These are phyloP conservation scores for Aspergillus awamori DNA, from an alignment of 2,329 filamentous ascomycete species.

Conservation along the genomic window DNA sequence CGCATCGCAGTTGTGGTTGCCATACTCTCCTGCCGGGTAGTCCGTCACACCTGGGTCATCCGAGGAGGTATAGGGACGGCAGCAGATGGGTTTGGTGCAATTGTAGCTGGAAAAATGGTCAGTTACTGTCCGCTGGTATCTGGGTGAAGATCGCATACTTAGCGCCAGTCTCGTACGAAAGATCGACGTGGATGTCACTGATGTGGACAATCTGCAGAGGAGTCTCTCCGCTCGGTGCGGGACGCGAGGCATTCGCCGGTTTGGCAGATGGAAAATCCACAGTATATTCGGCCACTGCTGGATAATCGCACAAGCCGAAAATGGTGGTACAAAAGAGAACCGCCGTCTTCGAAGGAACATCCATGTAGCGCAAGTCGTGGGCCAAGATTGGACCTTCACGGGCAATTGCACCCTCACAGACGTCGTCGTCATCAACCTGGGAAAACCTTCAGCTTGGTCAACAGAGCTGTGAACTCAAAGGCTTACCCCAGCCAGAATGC, in stretches of 20 bases:
- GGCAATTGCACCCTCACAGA: constrained; percentile 56
- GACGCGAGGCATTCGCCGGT: constrained; percentile 37
- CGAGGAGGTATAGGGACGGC: constrained; percentile 53
- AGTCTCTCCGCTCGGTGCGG: constrained; percentile 49
- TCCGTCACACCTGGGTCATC: constrained; percentile 46
- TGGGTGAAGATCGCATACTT: constrained; percentile 35
- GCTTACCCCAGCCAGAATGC: constrained; percentile 38
- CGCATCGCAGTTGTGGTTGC: constrained; percentile 57
- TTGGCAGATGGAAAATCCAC: constrained; percentile 49
- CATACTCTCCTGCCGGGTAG: constrained; percentile 56
- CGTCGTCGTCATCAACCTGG: constrained; percentile 56
- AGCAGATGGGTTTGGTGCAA: constrained; percentile 62
- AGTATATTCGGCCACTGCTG: constrained; percentile 46
- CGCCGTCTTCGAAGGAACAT: constrained; percentile 53
- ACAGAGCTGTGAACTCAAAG: not conserved
- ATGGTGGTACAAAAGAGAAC: constrained; percentile 56
- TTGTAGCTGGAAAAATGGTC: constrained; percentile 33
- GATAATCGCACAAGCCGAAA: constrained; percentile 56
- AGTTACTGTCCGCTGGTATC: not conserved
- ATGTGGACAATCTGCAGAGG: constrained; percentile 60
- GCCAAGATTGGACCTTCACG: constrained; percentile 59
- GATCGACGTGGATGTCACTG: constrained; percentile 62
- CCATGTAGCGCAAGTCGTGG: constrained; percentile 53
- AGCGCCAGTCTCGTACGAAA: constrained; percentile 55
- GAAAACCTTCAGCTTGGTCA: not conserved